Conservation (phyloP, 192 early-diverging fungal genomes). For the Coemansia sp. region DNA sequence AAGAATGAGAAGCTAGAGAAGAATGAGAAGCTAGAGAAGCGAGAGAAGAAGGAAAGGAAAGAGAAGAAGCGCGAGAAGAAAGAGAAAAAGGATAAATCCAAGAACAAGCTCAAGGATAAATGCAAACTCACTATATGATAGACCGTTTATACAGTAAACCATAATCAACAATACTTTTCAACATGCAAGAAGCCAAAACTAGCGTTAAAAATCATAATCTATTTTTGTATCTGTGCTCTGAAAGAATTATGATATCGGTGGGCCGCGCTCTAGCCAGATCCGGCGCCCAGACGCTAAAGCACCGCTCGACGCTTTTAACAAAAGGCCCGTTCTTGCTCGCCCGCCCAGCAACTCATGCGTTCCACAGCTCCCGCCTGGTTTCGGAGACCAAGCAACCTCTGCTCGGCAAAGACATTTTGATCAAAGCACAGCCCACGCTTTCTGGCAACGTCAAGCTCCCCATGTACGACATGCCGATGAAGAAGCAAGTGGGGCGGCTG, state of each 20-base stretch:
- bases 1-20: conserved; percentile 1
- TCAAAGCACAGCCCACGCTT: not conserved
- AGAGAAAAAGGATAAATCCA: no score
- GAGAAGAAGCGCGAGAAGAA: conserved; percentile 7
- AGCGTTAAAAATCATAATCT: no score
- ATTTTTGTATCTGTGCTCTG: not conserved
- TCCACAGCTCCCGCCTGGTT: not conserved
- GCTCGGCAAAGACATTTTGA: not conserved
- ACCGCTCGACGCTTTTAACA: not conserved
- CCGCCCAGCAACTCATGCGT: not conserved
- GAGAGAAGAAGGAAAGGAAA: not conserved
- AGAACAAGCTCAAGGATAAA: no score
- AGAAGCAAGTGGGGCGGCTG: conserved; percentile 19
- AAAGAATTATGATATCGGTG: not conserved
- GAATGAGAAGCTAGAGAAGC: conserved; percentile 6
- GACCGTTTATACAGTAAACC: no score
- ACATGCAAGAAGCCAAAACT: no score
- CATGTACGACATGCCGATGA: conserved; percentile 50
- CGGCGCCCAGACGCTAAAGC: not conserved
- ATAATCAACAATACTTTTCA: no score
- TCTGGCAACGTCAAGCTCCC: conserved; percentile 22
- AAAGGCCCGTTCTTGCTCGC: not conserved
- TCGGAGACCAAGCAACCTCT: not conserved
- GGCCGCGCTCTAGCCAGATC: not conserved
- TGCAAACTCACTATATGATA: no score